These are phyloP conservation scores for Suillus occidentalis DNA, from an alignment of 768 basidiomycete genomes.

Conservation along the genomic window DNA sequence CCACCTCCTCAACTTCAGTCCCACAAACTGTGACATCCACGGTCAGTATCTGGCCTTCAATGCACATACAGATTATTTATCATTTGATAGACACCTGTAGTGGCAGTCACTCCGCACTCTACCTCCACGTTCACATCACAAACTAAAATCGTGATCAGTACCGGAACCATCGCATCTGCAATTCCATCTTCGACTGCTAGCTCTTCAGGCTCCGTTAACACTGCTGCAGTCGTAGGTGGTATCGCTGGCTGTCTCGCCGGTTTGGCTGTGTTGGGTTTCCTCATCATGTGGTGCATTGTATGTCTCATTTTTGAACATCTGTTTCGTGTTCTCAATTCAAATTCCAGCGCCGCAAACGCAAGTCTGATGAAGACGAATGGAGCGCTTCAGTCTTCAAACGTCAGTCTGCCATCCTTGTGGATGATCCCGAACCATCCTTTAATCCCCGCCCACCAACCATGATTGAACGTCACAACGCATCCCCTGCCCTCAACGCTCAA, in stretches of 20 bases:
- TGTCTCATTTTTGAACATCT: constrained; percentile 16
- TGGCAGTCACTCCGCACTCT: neutral
- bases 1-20: constrained; percentile 1
- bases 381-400: constrained; percentile 59
- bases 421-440: constrained; percentile 47
- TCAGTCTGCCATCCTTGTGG: constrained; percentile 57
- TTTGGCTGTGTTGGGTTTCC: constrained; percentile 38
- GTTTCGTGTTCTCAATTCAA: constrained; percentile 10
- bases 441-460: constrained; percentile 63
- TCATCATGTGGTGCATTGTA: constrained; percentile 49
- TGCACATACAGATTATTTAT: neutral
- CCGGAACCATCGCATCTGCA: constrained; percentile 8
- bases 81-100: neutral
- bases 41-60: neutral
- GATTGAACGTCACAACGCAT: constrained; percentile 50
- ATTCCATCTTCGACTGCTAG: constrained; percentile 34
- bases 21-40: neutral
- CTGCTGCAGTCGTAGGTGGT: constrained; percentile 36
- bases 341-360: constrained; percentile 43
- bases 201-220: constrained; percentile 35
- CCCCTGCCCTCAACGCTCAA: constrained; percentile 27
- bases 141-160: neutral
- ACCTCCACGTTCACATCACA: neutral
- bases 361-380: constrained; percentile 43
- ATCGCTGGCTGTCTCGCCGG: constrained; percentile 48